These are phyloP conservation scores for Komagataella pastoris DNA, from an alignment of 805 yeast species.

Conservation along the genomic window DNA sequence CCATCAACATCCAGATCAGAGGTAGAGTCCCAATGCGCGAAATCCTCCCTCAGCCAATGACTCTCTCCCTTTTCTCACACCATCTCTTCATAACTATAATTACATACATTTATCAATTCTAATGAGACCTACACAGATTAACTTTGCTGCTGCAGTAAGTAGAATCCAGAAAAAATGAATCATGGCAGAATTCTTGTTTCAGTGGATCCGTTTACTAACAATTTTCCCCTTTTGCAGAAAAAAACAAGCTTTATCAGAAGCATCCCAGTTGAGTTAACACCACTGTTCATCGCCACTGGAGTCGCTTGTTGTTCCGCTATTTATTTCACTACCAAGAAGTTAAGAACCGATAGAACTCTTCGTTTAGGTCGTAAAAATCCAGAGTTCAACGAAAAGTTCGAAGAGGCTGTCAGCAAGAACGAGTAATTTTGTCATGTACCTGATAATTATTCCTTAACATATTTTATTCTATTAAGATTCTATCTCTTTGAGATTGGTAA, in stretches of 20 bases:
- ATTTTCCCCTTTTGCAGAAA: constrained; percentile 3
- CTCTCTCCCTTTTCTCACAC: neutral
- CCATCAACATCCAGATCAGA: neutral
- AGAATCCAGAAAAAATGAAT: neutral
- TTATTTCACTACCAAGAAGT: constrained; percentile 38
- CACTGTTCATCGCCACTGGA: constrained; percentile 20
- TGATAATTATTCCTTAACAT: neutral
- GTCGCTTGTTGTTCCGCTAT: constrained; percentile 19
- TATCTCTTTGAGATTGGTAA: constrained; percentile 37
- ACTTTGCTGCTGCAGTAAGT: constrained; percentile 34
- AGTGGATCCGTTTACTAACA: constrained; percentile 2
- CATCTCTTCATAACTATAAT: neutral
- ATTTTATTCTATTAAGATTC: neutral
- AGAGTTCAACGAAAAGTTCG: constrained; percentile 20
- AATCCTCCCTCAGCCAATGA: neutral
- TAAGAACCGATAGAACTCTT: constrained; percentile 32
- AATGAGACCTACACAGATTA: constrained; percentile 37
- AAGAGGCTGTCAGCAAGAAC: constrained; percentile 19
- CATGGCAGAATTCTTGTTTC: neutral
- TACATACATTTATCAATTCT: neutral
- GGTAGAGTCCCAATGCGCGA: neutral
- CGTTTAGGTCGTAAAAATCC: constrained; percentile 38
- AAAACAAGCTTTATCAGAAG: constrained; percentile 10
- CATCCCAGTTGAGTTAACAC: constrained; percentile 44
- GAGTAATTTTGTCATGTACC: constrained; percentile 2